These are phyloP conservation scores for Fragilaria crotonensis DNA, from an alignment of 108 stramenopile genomes.

Conservation along the genomic window DNA sequence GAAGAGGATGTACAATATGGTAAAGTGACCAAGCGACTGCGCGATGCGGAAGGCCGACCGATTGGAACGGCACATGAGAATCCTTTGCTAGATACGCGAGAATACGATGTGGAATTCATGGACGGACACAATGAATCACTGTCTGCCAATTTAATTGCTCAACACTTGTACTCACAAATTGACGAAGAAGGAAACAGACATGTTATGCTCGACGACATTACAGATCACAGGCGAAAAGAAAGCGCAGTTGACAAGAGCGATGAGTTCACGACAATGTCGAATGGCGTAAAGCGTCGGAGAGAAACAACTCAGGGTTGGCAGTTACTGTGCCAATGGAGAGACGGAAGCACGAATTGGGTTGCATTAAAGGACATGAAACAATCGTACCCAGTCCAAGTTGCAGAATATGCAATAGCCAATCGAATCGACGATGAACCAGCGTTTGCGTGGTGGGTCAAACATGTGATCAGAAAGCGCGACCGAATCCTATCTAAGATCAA, in stretches of 20 bases:
- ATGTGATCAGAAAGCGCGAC: constrained; percentile 8
- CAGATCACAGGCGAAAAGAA: not conserved
- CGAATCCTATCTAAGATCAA: constrained; percentile 27
- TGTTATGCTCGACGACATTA: constrained; percentile 7
- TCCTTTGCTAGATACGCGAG: constrained; percentile 15
- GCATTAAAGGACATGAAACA: no score
- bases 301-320: not conserved
- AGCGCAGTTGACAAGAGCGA: not conserved
- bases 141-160: constrained; percentile 29
- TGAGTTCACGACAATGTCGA: not conserved
- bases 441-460: constrained; percentile 36
- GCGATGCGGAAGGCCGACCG: constrained; percentile 14
- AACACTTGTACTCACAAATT: no score
- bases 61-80: constrained; percentile 7
- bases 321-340: constrained; percentile 35
- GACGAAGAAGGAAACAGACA: constrained; percentile 14
- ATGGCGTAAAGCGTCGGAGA: not conserved
- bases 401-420: constrained; percentile 6
- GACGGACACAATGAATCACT: constrained; percentile 23
- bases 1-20: constrained; percentile 3
- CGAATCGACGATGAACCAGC: constrained; percentile 22
- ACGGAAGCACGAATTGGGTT: constrained; percentile 16
- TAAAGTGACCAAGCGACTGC: constrained; percentile 6
- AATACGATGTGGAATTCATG: constrained; percentile 32
- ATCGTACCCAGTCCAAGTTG: no score